Conservation (phyloP, 73 alveolate species). For the Paramecium octaurelia region DNA sequence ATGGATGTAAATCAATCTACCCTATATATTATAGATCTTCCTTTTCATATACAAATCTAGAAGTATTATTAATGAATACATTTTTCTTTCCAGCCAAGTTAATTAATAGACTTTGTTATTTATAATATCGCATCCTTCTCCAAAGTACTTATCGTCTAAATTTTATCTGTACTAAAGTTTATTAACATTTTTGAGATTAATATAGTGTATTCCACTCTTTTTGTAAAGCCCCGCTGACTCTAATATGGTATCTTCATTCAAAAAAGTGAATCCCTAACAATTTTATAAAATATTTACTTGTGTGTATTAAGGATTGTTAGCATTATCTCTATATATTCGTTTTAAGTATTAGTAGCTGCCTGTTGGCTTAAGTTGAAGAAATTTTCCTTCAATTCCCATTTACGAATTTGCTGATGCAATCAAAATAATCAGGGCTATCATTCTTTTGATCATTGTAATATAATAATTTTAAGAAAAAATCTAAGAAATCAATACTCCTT, state of each 20-base stretch:
- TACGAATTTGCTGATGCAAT: not conserved
- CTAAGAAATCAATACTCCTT: conserved; percentile 42
- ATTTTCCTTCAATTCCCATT: not conserved
- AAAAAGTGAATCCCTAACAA: not conserved
- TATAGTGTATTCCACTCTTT: not conserved
- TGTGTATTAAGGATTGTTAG: not conserved
- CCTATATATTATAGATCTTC: not conserved
- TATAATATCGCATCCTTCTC: conserved; percentile 45
- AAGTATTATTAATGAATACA: not conserved
- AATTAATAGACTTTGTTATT: not conserved
- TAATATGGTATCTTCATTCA: not conserved
- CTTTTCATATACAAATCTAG: not conserved
- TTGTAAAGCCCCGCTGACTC: not conserved
- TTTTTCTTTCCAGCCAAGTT: conserved; percentile 21
- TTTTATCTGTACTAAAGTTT: not conserved
- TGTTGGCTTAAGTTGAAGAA: not conserved
- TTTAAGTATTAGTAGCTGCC: not conserved
- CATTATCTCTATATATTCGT: not conserved
- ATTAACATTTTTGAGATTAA: not conserved
- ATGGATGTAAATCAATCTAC: not conserved
- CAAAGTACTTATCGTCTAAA: not conserved
- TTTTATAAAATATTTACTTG: not conserved
- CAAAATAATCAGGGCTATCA: not conserved
- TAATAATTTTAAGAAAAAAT: not conserved
- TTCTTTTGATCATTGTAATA: not conserved